Evolutionary conservation across 2,329 filamentous ascomycete genomes (phyloP).

Genomic region (Paramyrothecium sp.): DNA sequence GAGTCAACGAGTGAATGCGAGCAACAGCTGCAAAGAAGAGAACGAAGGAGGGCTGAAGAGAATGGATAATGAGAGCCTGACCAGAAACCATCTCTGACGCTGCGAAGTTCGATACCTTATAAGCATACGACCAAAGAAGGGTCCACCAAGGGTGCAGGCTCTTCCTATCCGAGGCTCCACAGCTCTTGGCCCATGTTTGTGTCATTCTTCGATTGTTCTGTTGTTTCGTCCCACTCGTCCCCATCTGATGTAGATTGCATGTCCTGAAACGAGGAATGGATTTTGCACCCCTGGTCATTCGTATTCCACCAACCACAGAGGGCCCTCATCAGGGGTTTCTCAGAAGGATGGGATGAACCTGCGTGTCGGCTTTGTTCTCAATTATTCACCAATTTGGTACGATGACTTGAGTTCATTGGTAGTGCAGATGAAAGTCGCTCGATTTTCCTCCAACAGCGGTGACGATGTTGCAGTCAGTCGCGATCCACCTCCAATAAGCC

Average conservation of each 20-base stretch:
- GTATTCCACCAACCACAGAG: neutral
- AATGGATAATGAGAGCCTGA: neutral
- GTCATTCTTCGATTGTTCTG: neutral
- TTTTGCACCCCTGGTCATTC: neutral
- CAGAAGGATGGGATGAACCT: neutral
- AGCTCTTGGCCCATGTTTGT: neutral
- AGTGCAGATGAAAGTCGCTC: no score
- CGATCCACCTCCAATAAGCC: no score
- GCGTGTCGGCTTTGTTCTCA: neutral
- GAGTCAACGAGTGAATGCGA: neutral
- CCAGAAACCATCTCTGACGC: neutral
- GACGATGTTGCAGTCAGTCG: no score
- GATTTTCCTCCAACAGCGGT: no score
- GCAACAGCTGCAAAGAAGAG: slow-evolving; percentile 1
- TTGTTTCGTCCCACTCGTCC: neutral
- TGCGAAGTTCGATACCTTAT: no score
- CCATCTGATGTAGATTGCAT: neutral
- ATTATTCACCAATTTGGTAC: no score
- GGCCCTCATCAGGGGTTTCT: neutral
- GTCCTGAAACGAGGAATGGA: neutral
- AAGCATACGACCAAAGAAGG: neutral
- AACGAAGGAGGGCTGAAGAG: neutral
- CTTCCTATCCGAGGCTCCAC: neutral
- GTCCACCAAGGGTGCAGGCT: neutral
- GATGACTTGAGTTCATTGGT: no score